These are phyloP conservation scores for Diaporthe sp. DNA, from an alignment of 2,329 filamentous ascomycete genomes.

Conservation along the genomic window DNA sequence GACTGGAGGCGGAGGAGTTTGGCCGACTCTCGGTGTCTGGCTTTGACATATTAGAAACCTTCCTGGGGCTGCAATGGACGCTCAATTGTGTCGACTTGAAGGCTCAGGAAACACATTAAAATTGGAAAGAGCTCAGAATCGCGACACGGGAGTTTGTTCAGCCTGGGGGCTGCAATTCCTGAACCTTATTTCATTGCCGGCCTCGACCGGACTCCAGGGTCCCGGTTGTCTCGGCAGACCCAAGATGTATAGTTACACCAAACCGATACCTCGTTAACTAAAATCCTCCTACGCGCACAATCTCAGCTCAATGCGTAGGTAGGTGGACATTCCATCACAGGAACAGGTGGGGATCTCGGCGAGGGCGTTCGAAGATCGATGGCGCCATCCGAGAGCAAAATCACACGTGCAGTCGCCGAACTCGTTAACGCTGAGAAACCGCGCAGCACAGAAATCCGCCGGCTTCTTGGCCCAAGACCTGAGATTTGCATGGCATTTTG, in stretches of 20 bases:
- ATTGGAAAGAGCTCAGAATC: not conserved
- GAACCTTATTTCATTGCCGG: constrained; percentile 8
- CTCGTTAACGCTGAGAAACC: not conserved
- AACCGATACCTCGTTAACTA: not conserved
- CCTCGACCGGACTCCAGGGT: not conserved
- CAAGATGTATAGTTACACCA: not conserved
- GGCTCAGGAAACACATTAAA: not conserved
- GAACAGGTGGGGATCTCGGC: constrained; percentile 7
- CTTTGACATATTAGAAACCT: constrained; percentile 10
- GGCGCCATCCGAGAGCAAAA: constrained; percentile 31
- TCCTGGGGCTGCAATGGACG: not conserved
- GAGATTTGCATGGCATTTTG: not conserved
- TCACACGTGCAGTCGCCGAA: constrained; percentile 10
- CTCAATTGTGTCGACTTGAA: not conserved
- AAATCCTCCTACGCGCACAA: not conserved
- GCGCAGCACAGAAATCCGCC: constrained; percentile 1
- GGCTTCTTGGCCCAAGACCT: not conserved
- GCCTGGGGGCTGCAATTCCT: not conserved
- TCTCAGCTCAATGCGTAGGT: not conserved
- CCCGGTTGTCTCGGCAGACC: not conserved
- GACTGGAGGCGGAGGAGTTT: not conserved
- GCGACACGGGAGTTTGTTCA: not conserved
- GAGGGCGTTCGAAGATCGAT: constrained; percentile 2
- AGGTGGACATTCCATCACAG: not conserved
- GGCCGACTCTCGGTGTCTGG: not conserved